Evolutionary conservation across 129 eudicot genomes (phyloP), one percentile per base, ranked within the genome.

Genomic region (Chrysanthemum seticuspe): DNA sequence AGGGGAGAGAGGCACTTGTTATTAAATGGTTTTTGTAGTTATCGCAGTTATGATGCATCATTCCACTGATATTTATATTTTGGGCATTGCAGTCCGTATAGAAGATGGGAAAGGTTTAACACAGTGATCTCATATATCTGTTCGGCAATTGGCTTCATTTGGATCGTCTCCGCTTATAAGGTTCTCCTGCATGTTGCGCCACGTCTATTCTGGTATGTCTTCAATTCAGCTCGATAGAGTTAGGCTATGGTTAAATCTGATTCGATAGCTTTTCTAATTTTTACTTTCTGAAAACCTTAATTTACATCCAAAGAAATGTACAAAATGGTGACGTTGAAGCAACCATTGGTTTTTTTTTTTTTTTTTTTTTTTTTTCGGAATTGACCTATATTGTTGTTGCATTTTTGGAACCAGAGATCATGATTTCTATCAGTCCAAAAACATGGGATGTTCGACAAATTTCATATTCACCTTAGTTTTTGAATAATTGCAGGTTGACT

Each of bases 61-160:
- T 49, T 64, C 53, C 50, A 68, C 69, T 71, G 60, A 19, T 74
- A 19, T 63, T 61, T 12, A 2, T 50, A 65, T 53, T 36, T 21
- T 72, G 68, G 65, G 52, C 72, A 60, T 83, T 69, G 56, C 90
- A 87, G 96, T 80, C 52, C 65, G 13, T 63, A 81, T 16, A 84
- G 82, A 68, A 79, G 79, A 29, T 85, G 83, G 71, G 96, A 91
- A 79, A 84, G 79, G 58, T 5, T 75, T 15, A 91, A 86, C 57
- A 88, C 93, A 59, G 71, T 78, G 83, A 77, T 62, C 62, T 75
- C 89, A 48, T 89, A 85, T 81, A 19, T 88, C 34, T 88, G 97
- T 91, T 91, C 91, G 85, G 79, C 83, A 64, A 83, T 88, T 74
- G 96, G 91, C 80, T 83, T 91, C 78, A 74, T 73, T 71, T 88